These are phyloP conservation scores for Ramularia endophylla DNA, from an alignment of 2,329 filamentous ascomycete species.

Conservation along the genomic window DNA sequence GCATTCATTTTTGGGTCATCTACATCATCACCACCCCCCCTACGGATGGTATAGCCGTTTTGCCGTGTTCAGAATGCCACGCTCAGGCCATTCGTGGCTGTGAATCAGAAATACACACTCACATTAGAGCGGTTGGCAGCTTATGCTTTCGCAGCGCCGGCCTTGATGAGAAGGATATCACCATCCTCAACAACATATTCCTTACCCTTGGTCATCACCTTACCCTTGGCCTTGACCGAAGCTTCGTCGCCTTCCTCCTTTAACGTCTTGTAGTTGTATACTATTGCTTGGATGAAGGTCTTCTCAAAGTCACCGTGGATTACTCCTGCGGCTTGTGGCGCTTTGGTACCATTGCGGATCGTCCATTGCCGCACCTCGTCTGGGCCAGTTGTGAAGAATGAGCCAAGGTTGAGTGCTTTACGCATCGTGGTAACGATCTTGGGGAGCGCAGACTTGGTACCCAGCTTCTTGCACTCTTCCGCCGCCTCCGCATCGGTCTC, in stretches of 20 bases:
- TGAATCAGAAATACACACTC: background rate
- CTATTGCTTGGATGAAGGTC: conserved; percentile 95
- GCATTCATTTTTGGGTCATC: background rate
- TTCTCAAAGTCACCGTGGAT: conserved; percentile 99
- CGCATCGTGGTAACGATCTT: conserved; percentile 94
- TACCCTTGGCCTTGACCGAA: conserved; percentile 86
- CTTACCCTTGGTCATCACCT: conserved; percentile 98
- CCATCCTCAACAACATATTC: conserved; percentile 88
- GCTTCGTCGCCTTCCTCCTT: conserved; percentile 86
- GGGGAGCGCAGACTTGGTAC: conserved; percentile 80
- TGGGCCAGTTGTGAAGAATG: conserved; percentile 93
- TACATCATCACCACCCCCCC: background rate
- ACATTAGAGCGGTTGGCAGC: background rate
- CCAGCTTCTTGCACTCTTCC: conserved; percentile 84
- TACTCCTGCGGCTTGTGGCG: conserved; percentile 94
- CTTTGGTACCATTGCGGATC: conserved; percentile 90
- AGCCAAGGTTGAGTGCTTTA: conserved; percentile 79
- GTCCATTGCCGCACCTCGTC: conserved; percentile 99
- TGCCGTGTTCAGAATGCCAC: no score
- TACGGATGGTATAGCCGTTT: no score
- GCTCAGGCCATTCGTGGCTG: no score
- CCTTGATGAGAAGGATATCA: conserved; percentile 82
- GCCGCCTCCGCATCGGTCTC: conserved; percentile 68
- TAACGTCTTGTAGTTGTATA: conserved; percentile 79
- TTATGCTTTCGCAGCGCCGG: conserved; percentile 65